Percentiles rank a stretch among this genome's conserved stretches.
These are phyloP conservation scores for Penicillium digitatum DNA, from an alignment of 2,329 filamentous ascomycete genomes.

Conservation along the genomic window DNA sequence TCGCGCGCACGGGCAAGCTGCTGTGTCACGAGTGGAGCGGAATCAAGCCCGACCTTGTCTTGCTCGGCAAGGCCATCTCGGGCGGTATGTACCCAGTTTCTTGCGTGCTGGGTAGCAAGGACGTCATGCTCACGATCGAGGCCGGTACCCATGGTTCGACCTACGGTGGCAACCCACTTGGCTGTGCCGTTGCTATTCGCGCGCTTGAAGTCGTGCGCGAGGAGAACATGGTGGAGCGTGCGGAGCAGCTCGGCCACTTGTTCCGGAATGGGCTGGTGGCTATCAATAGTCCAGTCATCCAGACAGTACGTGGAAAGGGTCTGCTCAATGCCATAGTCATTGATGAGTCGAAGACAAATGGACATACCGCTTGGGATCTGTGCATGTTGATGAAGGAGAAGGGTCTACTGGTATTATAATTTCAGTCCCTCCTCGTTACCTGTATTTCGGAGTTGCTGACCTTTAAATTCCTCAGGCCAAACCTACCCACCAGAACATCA, in stretches of 20 bases:
- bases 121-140: slow-evolving; percentile 93
- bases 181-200: slow-evolving; percentile 91
- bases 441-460: background rate
- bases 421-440: background rate
- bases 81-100: slow-evolving; percentile 99
- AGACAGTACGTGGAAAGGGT: slow-evolving; percentile 82
- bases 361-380: slow-evolving; percentile 90
- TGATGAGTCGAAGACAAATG: slow-evolving; percentile 79
- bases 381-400: slow-evolving; percentile 95
- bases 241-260: slow-evolving; percentile 72
- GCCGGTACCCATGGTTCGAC: slow-evolving; percentile 96
- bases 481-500: slow-evolving; percentile 97
- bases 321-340: slow-evolving; percentile 94
- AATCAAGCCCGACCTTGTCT: slow-evolving; percentile 91
- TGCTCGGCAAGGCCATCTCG: slow-evolving; percentile 95
- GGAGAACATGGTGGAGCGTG: slow-evolving; percentile 78
- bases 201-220: slow-evolving; percentile 92
- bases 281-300: slow-evolving; percentile 76
- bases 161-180: slow-evolving; percentile 96
- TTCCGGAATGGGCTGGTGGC: slow-evolving; percentile 76
- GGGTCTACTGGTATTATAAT: slow-evolving; percentile 75
- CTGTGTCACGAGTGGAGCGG: slow-evolving; percentile 91
- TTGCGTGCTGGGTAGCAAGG: slow-evolving; percentile 79
- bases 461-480: slow-evolving; percentile 66
- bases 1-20: slow-evolving; percentile 89